These are phyloP conservation scores for Penicillium sp. DNA, from an alignment of 2,329 filamentous ascomycete genomes.

Conservation along the genomic window DNA sequence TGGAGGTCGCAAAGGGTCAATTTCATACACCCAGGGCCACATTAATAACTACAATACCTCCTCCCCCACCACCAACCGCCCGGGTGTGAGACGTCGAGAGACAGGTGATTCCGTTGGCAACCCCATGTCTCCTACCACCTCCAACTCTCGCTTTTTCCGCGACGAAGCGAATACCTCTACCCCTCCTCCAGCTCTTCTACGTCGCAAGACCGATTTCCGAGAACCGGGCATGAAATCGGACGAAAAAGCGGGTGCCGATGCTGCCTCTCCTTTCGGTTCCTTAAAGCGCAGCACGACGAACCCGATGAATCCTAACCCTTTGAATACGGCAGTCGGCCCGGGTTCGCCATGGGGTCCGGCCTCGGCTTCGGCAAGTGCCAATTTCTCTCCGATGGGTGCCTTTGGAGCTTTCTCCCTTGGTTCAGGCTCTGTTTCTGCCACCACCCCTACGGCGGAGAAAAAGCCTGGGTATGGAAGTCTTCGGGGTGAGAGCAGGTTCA, in stretches of 20 bases:
- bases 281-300: conserved; percentile 58
- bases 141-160: conserved; percentile 47
- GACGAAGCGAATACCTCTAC: conserved; percentile 57
- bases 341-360: conserved; percentile 61
- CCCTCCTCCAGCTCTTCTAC: conserved; percentile 60
- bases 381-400: conserved; percentile 72
- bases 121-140: conserved; percentile 49
- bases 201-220: conserved; percentile 63
- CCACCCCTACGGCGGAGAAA: conserved; percentile 65
- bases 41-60: conserved; percentile 66
- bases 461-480: conserved; percentile 65
- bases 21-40: conserved; percentile 66
- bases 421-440: conserved; percentile 43
- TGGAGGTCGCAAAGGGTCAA: conserved; percentile 72
- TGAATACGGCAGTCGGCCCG: conserved; percentile 51
- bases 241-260: conserved; percentile 48
- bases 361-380: conserved; percentile 59
- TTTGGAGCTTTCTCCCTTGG: conserved; percentile 87
- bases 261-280: conserved; percentile 51
- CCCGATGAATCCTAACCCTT: conserved; percentile 50
- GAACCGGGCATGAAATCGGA: conserved; percentile 49
- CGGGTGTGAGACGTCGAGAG: conserved; percentile 77
- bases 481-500: conserved; percentile 78
- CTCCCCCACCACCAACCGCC: conserved; percentile 72
- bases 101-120: conserved; percentile 69